A percentile compares a stretch with the other conserved stretches of the same genome.
These are phyloP conservation scores for Pseudogymnoascus sp. DNA, from an alignment of 2,329 filamentous ascomycete species.

Conservation along the genomic window DNA sequence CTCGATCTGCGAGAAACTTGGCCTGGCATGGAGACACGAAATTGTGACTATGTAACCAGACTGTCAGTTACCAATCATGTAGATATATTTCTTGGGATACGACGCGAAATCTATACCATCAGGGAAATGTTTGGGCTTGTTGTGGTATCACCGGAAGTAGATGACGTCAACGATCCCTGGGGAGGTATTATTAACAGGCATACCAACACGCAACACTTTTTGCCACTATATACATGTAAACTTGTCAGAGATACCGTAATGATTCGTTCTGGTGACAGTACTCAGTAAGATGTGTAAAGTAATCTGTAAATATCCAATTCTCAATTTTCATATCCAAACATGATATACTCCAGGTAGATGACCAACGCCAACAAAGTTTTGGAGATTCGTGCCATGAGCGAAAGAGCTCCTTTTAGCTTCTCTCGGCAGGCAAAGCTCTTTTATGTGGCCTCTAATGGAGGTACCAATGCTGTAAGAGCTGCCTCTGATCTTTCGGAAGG, in stretches of 20 bases:
- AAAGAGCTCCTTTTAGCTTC: neutral
- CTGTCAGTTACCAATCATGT: constrained; percentile 1
- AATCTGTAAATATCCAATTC: neutral
- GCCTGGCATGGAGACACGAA: neutral
- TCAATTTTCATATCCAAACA: neutral
- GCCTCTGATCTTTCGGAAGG: constrained; percentile 64
- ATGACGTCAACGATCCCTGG: constrained; percentile 4
- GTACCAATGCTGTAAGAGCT: constrained; percentile 54
- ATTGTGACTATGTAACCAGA: neutral
- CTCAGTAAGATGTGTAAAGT: neutral
- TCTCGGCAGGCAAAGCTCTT: neutral
- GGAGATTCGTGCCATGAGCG: neutral
- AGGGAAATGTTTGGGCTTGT: neutral
- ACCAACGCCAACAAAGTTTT: neutral
- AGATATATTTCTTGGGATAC: neutral
- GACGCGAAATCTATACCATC: neutral
- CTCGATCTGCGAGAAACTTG: neutral
- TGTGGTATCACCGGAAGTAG: neutral
- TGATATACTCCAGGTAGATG: neutral
- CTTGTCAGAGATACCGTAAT: neutral
- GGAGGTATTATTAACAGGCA: neutral
- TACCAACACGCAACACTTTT: neutral
- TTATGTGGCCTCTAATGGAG: neutral
- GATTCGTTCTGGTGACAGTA: neutral
- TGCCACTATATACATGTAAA: constrained; percentile 1